Conservation (phyloP, 2,329 filamentous ascomycete genomes). For the Fusarium concolor region DNA sequence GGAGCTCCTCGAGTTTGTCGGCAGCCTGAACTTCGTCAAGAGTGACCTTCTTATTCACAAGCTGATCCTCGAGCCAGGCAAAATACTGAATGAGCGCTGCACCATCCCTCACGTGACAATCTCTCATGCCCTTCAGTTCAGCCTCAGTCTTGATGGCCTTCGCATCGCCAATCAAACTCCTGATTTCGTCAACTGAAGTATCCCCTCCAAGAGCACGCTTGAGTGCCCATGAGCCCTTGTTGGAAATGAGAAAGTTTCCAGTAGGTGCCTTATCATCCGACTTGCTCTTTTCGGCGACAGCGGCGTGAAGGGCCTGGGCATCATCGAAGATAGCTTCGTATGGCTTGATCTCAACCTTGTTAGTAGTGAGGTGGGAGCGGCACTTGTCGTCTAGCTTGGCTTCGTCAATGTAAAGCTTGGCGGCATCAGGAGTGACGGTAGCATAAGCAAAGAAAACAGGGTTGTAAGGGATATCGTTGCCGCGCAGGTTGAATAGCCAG, state of each 20-base stretch:
- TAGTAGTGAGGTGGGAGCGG: conserved; percentile 74
- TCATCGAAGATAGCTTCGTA: conserved; percentile 87
- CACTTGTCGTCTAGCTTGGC: conserved; percentile 79
- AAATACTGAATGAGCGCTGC: conserved; percentile 93
- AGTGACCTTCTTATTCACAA: conserved; percentile 76
- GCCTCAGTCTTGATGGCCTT: conserved; percentile 95
- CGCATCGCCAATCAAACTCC: conserved; percentile 88
- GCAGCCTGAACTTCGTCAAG: conserved; percentile 93
- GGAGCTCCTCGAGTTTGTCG: conserved; percentile 85
- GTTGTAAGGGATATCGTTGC: conserved; percentile 96
- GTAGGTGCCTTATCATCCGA: conserved; percentile 45
- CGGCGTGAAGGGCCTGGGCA: conserved; percentile 67
- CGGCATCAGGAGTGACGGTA: conserved; percentile 79
- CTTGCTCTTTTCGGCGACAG: conserved; percentile 55
- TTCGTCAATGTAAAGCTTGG: conserved; percentile 86
- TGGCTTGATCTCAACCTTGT: conserved; percentile 79
- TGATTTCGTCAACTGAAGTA: conserved; percentile 83
- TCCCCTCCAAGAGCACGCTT: conserved; percentile 88
- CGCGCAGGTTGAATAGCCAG: conserved; percentile 98
- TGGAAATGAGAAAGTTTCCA: conserved; percentile 86
- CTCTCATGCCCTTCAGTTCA: conserved; percentile 91
- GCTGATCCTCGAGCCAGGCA: conserved; percentile 93
- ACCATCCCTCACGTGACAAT: conserved; percentile 93
- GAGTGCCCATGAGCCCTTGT: conserved; percentile 91
- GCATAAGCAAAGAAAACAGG: conserved; percentile 99